Conservation (phyloP, 495 filamentous ascomycete species). For the Symbiotaphrina buchneri region DNA sequence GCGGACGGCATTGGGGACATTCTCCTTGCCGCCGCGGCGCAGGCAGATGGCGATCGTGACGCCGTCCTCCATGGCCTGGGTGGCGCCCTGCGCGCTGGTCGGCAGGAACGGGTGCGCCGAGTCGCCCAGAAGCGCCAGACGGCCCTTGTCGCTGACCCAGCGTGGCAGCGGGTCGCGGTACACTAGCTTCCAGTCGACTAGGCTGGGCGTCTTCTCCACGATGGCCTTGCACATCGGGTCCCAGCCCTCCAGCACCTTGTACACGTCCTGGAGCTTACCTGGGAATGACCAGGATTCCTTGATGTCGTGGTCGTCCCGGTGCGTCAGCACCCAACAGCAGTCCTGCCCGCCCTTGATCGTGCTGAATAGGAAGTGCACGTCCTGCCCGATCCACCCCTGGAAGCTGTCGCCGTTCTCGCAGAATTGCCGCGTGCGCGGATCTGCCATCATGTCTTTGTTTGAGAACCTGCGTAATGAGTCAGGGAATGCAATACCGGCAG, state of each 20-base stretch:
- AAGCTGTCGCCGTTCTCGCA: slow-evolving; percentile 43
- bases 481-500: neutral
- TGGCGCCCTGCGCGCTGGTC: slow-evolving; percentile 48
- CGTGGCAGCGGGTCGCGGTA: slow-evolving; percentile 44
- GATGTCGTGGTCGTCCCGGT: slow-evolving; percentile 34
- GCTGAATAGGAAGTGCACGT: slow-evolving; percentile 40
- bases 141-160: slow-evolving; percentile 33
- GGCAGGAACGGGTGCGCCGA: slow-evolving; percentile 55
- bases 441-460: slow-evolving; percentile 32
- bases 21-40: slow-evolving; percentile 25
- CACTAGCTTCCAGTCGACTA: slow-evolving; percentile 53
- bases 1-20: slow-evolving; percentile 20
- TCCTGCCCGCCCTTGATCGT: slow-evolving; percentile 38
- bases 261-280: slow-evolving; percentile 31
- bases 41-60: slow-evolving; percentile 41
- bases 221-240: slow-evolving; percentile 35
- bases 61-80: slow-evolving; percentile 53
- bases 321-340: slow-evolving; percentile 51
- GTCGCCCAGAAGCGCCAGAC: slow-evolving; percentile 44
- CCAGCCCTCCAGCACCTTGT: slow-evolving; percentile 42
- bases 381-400: slow-evolving; percentile 34
- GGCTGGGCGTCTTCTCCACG: slow-evolving; percentile 31
- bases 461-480: slow-evolving; percentile 27
- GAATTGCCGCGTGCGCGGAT: slow-evolving; percentile 34
- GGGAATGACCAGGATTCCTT: slow-evolving; percentile 44